A percentile compares a stretch with the other conserved stretches of the same genome.
Conservation (phyloP, 305 asterid genomes). For the Fraxinus baroniana region DNA sequence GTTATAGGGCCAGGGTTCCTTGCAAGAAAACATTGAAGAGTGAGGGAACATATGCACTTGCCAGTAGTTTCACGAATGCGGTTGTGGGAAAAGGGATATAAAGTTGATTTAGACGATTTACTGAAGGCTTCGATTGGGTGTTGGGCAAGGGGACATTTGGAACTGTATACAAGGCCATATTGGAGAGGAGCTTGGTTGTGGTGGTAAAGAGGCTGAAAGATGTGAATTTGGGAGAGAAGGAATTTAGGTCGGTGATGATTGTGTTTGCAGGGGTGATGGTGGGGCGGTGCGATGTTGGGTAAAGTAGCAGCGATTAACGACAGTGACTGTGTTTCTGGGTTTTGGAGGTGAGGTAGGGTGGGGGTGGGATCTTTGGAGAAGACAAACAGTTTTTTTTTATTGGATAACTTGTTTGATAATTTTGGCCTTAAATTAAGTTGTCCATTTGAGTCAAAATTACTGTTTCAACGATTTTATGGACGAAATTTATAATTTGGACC, state of each 20-base stretch:
- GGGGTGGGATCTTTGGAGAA: too few species aligned
- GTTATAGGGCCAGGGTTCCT: slow-evolving; percentile 25
- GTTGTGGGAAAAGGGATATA: slow-evolving; percentile 34
- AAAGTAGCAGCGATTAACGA: too few species aligned
- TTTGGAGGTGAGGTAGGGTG: too few species aligned
- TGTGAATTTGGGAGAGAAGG: slow-evolving; percentile 44
- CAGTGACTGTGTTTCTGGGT: too few species aligned
- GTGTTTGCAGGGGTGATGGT: too few species aligned
- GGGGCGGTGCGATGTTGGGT: too few species aligned
- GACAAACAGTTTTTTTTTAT: too few species aligned
- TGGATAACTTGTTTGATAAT: too few species aligned
- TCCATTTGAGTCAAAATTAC: too few species aligned
- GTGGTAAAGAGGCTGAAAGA: slow-evolving; percentile 58
- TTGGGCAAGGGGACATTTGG: slow-evolving; percentile 57
- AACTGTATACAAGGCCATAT: slow-evolving; percentile 52
- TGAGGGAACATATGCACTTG: not conserved
- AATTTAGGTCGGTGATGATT: slow-evolving; percentile 22
- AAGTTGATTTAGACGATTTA: slow-evolving; percentile 55
- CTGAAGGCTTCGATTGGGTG: slow-evolving; percentile 54
- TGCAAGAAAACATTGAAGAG: slow-evolving; percentile 23
- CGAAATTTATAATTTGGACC: too few species aligned
- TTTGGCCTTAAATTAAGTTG: too few species aligned
- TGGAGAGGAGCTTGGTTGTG: slow-evolving; percentile 40
- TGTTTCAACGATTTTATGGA: too few species aligned
- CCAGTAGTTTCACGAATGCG: slow-evolving; percentile 29